Conservation (phyloP, 345 rosid species). For the Bretschneidera sinensis region DNA sequence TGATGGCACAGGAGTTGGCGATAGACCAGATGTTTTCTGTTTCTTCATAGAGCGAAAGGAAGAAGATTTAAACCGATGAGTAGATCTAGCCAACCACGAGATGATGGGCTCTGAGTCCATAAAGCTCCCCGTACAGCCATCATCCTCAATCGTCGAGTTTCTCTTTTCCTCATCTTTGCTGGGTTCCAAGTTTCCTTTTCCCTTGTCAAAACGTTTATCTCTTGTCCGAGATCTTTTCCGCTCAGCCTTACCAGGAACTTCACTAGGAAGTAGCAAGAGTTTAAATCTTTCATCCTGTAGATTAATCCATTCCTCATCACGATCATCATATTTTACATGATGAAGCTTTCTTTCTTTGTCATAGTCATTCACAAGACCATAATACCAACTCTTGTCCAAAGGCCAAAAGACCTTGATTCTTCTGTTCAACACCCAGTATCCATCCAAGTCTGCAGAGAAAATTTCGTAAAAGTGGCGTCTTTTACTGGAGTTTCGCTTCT, state of each 20-base stretch:
- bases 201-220: conserved; percentile 28
- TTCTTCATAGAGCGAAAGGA: conserved; percentile 45
- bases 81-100: conserved; percentile 79
- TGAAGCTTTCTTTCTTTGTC: conserved; percentile 71
- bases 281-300: conserved; percentile 82
- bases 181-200: conserved; percentile 30
- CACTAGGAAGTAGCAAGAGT: conserved; percentile 74
- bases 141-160: conserved; percentile 42
- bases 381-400: conserved; percentile 86
- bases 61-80: conserved; percentile 51
- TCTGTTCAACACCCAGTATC: conserved; percentile 61
- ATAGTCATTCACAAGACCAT: conserved; percentile 73
- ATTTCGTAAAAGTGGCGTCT: conserved; percentile 87
- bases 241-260: conserved; percentile 54
- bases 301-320: conserved; percentile 95
- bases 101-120: conserved; percentile 91
- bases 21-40: conserved; percentile 34
- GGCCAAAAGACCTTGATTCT: conserved; percentile 95
- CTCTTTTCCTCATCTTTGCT: conserved; percentile 37
- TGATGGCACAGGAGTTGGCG: conserved; percentile 7
- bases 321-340: conserved; percentile 94
- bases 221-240: conserved; percentile 37
- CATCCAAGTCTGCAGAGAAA: conserved; percentile 61
- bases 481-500: conserved; percentile 53
- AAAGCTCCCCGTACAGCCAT: conserved; percentile 36